A percentile compares a stretch with the other conserved stretches of the same genome.
Evolutionary conservation across 331 rosid genomes (phyloP).

Genomic region (Quercus lobata): DNA sequence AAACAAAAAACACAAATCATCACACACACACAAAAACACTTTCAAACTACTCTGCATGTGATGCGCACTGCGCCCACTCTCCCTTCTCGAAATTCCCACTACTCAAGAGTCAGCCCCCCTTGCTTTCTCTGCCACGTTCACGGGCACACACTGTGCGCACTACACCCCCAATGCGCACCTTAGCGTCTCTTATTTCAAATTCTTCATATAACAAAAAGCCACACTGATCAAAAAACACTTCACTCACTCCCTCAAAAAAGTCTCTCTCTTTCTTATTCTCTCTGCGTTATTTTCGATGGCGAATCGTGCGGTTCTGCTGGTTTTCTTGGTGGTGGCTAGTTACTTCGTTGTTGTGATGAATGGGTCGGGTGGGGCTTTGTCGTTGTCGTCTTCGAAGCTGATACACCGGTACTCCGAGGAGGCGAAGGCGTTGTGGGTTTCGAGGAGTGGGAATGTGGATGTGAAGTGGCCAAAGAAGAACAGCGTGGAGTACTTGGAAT

Average conservation of each 20-base stretch:
- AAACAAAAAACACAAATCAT: no score
- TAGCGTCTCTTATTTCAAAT: neutral
- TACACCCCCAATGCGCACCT: neutral
- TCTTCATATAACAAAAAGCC: no score
- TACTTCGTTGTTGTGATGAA: constrained; percentile 10
- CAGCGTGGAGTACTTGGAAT: constrained; percentile 42
- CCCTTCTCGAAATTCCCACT: neutral
- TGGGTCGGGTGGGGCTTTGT: constrained; percentile 12
- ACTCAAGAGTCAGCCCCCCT: no score
- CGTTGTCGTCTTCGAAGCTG: constrained; percentile 54
- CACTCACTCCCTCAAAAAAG: no score
- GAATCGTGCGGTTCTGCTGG: constrained; percentile 20
- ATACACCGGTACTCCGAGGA: constrained; percentile 53
- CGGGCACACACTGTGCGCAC: neutral
- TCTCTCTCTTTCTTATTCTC: neutral
- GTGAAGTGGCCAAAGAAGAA: constrained; percentile 45
- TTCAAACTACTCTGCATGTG: neutral
- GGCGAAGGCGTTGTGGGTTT: constrained; percentile 29
- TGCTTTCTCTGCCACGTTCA: neutral
- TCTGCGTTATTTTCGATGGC: constrained; percentile 19
- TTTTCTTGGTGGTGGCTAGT: constrained; percentile 17
- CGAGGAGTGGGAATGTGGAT: constrained; percentile 26
- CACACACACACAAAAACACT: neutral
- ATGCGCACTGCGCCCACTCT: neutral
- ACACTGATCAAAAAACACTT: no score